Evolutionary conservation across 306 rosid species (phyloP).

Genomic region (Cyamopsis tetragonoloba): DNA sequence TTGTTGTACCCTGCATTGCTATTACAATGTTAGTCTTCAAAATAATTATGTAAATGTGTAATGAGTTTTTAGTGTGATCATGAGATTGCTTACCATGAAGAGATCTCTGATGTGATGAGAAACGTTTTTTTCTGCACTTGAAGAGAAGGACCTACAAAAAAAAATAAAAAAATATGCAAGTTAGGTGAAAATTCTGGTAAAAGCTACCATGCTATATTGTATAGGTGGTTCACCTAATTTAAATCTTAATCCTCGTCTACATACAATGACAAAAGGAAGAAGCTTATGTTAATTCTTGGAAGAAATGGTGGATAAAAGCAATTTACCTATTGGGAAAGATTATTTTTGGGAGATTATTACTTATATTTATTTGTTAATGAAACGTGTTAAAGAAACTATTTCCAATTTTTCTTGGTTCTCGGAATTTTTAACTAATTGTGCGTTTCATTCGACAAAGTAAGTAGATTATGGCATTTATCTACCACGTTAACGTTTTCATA

Average conservation of each 20-base stretch:
- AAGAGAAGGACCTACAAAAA: constrained; percentile 54
- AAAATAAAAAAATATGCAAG: constrained; percentile 9
- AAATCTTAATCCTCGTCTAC: not conserved
- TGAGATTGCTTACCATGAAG: constrained; percentile 32
- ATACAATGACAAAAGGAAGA: not conserved
- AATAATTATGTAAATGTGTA: not conserved
- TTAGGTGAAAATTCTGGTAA: constrained; percentile 12
- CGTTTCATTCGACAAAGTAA: not conserved
- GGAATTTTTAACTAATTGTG: not conserved
- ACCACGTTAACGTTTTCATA: too few species aligned
- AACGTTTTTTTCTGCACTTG: constrained; percentile 51
- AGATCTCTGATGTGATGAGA: constrained; percentile 49
- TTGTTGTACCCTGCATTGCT: constrained; percentile 54
- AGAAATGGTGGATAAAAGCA: not conserved
- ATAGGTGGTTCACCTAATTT: constrained; percentile 16
- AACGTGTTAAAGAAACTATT: not conserved
- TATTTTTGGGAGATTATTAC: too few species aligned
- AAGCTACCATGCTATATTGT: not conserved
- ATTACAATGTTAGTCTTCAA: constrained; percentile 9
- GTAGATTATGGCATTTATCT: not conserved
- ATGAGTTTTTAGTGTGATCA: not conserved
- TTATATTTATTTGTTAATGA: not conserved
- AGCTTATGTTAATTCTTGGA: not conserved
- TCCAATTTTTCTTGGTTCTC: not conserved
- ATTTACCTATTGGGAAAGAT: too few species aligned